Evolutionary conservation across 176 grass and related monocot genomes (phyloP).

Genomic region (Triticum monococcum): DNA sequence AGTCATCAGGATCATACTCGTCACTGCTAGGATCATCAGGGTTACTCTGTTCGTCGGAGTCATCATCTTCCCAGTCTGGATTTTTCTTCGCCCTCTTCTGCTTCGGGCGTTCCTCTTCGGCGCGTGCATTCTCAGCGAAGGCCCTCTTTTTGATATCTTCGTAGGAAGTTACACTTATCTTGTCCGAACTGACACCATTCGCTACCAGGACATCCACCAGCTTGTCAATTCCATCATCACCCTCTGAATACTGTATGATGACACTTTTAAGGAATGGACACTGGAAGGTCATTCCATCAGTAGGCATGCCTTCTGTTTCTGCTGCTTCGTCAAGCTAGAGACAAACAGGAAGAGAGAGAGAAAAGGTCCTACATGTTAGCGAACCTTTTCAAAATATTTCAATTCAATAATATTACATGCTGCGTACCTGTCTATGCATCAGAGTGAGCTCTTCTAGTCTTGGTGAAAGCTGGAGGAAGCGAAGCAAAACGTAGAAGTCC

Average conservation of each 20-base stretch:
- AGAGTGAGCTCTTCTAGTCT: conserved; percentile 24
- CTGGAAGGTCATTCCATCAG: conserved; percentile 11
- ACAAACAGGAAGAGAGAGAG: not conserved
- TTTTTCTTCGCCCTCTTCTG: not conserved
- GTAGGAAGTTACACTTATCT: conserved; percentile 13
- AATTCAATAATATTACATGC: not conserved
- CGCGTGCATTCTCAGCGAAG: not conserved
- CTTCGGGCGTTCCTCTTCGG: not conserved
- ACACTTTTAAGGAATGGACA: conserved; percentile 31
- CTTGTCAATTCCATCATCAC: not conserved
- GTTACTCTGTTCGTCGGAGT: not conserved
- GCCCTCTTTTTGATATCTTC: not conserved
- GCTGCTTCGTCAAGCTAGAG: not conserved
- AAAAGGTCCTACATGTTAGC: not conserved
- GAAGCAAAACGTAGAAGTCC: not conserved
- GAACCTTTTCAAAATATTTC: not conserved
- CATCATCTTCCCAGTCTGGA: not conserved
- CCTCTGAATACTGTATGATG: conserved; percentile 25
- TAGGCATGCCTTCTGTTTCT: not conserved
- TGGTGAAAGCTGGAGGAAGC: conserved; percentile 31
- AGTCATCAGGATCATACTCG: not conserved
- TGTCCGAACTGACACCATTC: not conserved
- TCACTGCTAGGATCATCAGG: not conserved
- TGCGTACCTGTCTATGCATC: not conserved
- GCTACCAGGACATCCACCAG: conserved; percentile 3